phyloP scores from a whole-genome alignment of 352 stramenopile genomes.

The Phytopythium boreale region DNA sequence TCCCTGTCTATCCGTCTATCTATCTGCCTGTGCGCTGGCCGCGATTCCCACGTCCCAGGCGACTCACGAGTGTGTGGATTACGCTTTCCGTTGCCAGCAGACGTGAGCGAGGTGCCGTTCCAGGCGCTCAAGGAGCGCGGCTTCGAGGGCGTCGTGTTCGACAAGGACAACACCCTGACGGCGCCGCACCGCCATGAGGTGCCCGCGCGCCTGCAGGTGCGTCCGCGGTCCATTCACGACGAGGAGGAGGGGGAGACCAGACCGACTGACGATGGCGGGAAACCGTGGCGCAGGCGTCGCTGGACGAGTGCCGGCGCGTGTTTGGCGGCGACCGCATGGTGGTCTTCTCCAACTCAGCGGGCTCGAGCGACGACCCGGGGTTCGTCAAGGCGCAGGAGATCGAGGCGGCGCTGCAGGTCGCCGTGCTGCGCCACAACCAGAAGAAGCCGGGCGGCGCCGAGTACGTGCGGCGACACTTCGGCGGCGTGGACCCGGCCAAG shows the following conservation, averaged over 20 bases:
- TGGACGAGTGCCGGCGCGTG: constrained; percentile 79
- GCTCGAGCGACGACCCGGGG: constrained; percentile 88
- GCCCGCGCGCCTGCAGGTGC: constrained; percentile 63
- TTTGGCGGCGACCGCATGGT: constrained; percentile 89
- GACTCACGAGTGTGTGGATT: not conserved
- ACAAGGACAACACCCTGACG: constrained; percentile 98
- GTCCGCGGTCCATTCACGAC: constrained; percentile 1
- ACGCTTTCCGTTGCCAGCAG: constrained; percentile 14
- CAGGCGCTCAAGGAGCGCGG: constrained; percentile 71
- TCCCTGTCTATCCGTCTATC: not conserved
- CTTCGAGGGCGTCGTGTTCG: constrained; percentile 94
- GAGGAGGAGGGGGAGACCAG: too few species aligned
- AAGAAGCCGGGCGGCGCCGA: constrained; percentile 94
- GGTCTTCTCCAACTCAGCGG: constrained; percentile 96
- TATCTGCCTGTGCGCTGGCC: constrained; percentile 4
- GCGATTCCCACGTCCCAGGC: too few species aligned
- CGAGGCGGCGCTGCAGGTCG: constrained; percentile 74
- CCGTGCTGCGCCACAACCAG: constrained; percentile 88
- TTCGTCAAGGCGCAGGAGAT: constrained; percentile 82
- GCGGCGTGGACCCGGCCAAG: constrained; percentile 49
- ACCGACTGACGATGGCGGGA: too few species aligned
- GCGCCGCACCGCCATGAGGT: constrained; percentile 86
- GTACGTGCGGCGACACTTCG: constrained; percentile 87
- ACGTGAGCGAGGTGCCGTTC: constrained; percentile 83
- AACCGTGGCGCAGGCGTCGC: too few species aligned